Evolutionary conservation across 1,139 yeast genomes (phyloP).

Genomic region (Pneumocystis carinii): DNA sequence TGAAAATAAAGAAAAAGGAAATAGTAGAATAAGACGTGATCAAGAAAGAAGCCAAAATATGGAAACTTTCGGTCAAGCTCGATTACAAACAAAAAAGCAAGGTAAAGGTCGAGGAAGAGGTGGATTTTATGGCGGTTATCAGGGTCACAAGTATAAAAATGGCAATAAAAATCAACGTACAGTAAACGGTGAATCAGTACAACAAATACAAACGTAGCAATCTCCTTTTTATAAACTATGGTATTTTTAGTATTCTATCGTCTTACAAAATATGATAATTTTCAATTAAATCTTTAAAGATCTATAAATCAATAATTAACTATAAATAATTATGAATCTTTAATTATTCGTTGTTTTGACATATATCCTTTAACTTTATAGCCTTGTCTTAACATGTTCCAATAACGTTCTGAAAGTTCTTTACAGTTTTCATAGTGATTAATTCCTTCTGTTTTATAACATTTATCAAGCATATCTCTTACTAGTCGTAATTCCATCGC

Average conservation of each 20-base stretch:
- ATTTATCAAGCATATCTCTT: conserved; percentile 15
- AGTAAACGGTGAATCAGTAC: not conserved
- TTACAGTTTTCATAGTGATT: conserved; percentile 18
- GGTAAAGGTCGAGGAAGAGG: conserved; percentile 26
- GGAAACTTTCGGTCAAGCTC: conserved; percentile 52
- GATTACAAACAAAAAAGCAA: conserved; percentile 21
- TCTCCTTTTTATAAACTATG: not conserved
- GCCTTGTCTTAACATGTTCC: not conserved
- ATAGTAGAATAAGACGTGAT: conserved; percentile 30
- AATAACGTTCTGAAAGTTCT: conserved; percentile 13
- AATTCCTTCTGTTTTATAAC: conserved; percentile 17
- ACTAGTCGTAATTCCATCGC: conserved; percentile 15
- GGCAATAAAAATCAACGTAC: not conserved
- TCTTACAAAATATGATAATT: not conserved
- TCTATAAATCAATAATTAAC: not conserved
- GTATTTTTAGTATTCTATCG: not conserved
- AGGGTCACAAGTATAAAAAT: not conserved
- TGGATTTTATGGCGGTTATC: conserved; percentile 20
- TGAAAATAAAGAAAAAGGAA: conserved; percentile 13
- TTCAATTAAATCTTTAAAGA: not conserved
- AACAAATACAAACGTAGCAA: not conserved
- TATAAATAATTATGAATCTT: not conserved
- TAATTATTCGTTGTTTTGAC: not conserved
- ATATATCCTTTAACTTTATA: not conserved
- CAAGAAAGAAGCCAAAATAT: conserved; percentile 47